Conservation (phyloP, 257 asterid species). For the Jacaranda copaia region DNA sequence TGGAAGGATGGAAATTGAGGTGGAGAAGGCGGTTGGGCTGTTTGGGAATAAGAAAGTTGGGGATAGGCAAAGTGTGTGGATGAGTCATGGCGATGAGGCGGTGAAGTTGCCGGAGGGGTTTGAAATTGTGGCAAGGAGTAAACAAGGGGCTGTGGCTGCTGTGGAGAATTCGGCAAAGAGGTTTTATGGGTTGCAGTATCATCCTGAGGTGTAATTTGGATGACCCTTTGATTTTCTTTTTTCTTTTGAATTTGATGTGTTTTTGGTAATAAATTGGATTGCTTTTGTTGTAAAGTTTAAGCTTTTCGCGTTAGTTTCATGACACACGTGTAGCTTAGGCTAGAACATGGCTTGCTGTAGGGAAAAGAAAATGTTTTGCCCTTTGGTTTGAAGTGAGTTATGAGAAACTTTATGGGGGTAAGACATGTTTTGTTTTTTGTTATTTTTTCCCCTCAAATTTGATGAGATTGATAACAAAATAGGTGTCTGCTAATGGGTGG, state of each 20-base stretch:
- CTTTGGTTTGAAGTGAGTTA: not conserved
- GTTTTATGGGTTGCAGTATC: constrained; percentile 96
- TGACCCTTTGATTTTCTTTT: not conserved
- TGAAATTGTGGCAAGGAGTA: constrained; percentile 83
- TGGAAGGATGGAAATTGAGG: constrained; percentile 92
- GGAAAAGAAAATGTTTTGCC: not conserved
- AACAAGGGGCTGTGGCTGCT: constrained; percentile 87
- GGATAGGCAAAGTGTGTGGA: constrained; percentile 91
- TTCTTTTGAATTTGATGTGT: constrained; percentile 11
- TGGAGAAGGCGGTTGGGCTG: constrained; percentile 52
- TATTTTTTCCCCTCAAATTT: not conserved
- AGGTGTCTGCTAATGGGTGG: no score
- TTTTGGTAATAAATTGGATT: not conserved
- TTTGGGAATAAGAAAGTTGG: constrained; percentile 75
- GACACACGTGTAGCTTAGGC: not conserved
- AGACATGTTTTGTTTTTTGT: not conserved
- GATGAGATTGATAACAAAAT: not conserved
- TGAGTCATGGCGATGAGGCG: constrained; percentile 99
- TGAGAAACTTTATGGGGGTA: not conserved
- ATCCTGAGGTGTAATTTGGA: constrained; percentile 78
- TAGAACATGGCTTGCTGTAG: not conserved
- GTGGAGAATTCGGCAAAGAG: constrained; percentile 63
- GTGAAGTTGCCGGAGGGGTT: constrained; percentile 89
- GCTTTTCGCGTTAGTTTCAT: not conserved
- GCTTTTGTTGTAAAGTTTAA: not conserved